Conservation (phyloP, 768 basidiomycete genomes). For the Chlorophyllum brunneum region DNA sequence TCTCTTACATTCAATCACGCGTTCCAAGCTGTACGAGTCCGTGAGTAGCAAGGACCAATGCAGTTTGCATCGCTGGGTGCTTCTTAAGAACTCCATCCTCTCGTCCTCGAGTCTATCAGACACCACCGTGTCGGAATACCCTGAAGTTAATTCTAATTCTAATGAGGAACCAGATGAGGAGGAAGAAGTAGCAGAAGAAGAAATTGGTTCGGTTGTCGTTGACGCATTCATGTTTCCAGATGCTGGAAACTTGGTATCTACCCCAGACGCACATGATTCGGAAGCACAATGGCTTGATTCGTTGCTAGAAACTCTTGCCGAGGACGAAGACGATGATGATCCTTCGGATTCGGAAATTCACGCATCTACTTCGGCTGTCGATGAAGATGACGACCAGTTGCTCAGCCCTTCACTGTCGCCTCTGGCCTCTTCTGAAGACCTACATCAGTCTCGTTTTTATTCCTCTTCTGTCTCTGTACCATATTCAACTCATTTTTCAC, state of each 20-base stretch:
- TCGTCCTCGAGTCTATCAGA: conserved; percentile 36
- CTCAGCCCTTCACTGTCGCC: conserved; percentile 66
- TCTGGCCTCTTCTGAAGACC: conserved; percentile 76
- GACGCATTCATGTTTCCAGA: conserved; percentile 84
- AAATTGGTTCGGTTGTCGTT: conserved; percentile 45
- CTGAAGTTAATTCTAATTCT: conserved; percentile 26
- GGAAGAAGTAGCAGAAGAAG: conserved; percentile 42
- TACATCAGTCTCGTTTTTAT: conserved; percentile 45
- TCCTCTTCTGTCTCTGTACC: conserved; percentile 42
- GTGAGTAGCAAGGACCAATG: conserved; percentile 58
- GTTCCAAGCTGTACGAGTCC: conserved; percentile 68
- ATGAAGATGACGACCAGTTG: conserved; percentile 63
- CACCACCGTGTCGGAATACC: conserved; percentile 28
- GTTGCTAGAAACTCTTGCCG: conserved; percentile 67
- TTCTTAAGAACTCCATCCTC: conserved; percentile 80
- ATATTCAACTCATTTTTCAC: conserved; percentile 31
- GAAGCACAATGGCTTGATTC: conserved; percentile 85
- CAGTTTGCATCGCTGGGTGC: conserved; percentile 84
- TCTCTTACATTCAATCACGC: conserved; percentile 61
- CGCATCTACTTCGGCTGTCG: conserved; percentile 43
- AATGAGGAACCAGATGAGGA: conserved; percentile 40
- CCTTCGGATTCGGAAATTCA: conserved; percentile 39
- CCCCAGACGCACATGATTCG: conserved; percentile 41
- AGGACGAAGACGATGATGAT: conserved; percentile 63
- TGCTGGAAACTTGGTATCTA: conserved; percentile 50